A percentile compares a stretch with the other conserved stretches of the same genome.
These are phyloP conservation scores for Xylariaceae sp. DNA, from an alignment of 2,329 filamentous ascomycete genomes.

Conservation along the genomic window DNA sequence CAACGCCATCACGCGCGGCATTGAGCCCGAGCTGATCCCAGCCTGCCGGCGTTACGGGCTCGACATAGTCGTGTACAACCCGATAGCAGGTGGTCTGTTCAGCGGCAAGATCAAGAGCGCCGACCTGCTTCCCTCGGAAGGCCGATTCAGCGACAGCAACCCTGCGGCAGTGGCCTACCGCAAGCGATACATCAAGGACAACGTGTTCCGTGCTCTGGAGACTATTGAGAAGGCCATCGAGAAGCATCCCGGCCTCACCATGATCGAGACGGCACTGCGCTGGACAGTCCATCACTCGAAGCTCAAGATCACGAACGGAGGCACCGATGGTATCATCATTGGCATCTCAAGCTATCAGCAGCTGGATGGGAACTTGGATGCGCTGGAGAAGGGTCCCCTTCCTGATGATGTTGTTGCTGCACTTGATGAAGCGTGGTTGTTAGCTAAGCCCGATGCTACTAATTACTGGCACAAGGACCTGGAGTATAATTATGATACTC, in stretches of 20 bases:
- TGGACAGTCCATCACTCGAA: slow-evolving; percentile 70
- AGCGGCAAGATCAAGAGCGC: slow-evolving; percentile 71
- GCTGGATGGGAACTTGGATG: slow-evolving; percentile 53
- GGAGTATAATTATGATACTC: slow-evolving; percentile 63
- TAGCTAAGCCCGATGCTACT: slow-evolving; percentile 56
- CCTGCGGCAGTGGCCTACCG: slow-evolving; percentile 55
- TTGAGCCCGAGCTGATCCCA: slow-evolving; percentile 71
- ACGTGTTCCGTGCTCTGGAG: slow-evolving; percentile 58
- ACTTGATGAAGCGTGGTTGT: slow-evolving; percentile 72
- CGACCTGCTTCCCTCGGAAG: slow-evolving; percentile 59
- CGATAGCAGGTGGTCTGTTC: slow-evolving; percentile 75
- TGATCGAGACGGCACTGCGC: slow-evolving; percentile 70
- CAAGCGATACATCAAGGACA: slow-evolving; percentile 67
- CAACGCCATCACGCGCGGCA: slow-evolving; percentile 71
- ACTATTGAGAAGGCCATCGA: slow-evolving; percentile 64
- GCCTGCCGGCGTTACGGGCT: slow-evolving; percentile 72
- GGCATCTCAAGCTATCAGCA: slow-evolving; percentile 56
- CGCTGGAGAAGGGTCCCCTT: slow-evolving; percentile 65
- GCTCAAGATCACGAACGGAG: slow-evolving; percentile 47
- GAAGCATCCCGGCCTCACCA: slow-evolving; percentile 59
- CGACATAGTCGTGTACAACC: slow-evolving; percentile 79
- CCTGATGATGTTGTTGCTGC: slow-evolving; percentile 71
- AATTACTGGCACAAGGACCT: slow-evolving; percentile 58
- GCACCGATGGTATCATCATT: slow-evolving; percentile 57
- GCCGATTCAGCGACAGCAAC: slow-evolving; percentile 62